Percentiles rank a stretch among this genome's conserved stretches.
phyloP scores from a whole-genome alignment of 2,329 filamentous ascomycete species.

The Fusarium sp. region DNA sequence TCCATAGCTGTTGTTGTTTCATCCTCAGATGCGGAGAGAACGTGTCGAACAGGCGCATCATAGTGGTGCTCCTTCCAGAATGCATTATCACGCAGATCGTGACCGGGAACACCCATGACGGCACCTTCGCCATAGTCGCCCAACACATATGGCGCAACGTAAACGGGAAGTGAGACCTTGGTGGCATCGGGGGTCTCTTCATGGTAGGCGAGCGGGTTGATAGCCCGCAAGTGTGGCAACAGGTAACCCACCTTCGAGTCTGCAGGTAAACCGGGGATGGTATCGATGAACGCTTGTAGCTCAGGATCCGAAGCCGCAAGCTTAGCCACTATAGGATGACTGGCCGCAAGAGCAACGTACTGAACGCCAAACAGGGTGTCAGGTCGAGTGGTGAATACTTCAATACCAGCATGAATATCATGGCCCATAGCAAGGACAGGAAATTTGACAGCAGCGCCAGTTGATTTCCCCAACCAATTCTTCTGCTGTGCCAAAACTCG shows the following conservation, averaged over 20 bases:
- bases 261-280: conserved; percentile 64
- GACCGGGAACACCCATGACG: conserved; percentile 91
- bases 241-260: conserved; percentile 75
- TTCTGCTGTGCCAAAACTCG: conserved; percentile 84
- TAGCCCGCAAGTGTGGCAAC: conserved; percentile 69
- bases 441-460: conserved; percentile 78
- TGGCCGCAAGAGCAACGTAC: conserved; percentile 81
- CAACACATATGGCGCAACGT: conserved; percentile 85
- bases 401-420: conserved; percentile 61
- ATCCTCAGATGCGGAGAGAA: conserved; percentile 66
- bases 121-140: conserved; percentile 88
- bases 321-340: conserved; percentile 74
- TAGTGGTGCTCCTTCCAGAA: conserved; percentile 81
- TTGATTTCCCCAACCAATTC: conserved; percentile 88
- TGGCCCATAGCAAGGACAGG: conserved; percentile 61
- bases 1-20: conserved; percentile 57
- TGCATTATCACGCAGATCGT: conserved; percentile 80
- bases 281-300: conserved; percentile 75
- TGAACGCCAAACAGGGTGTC: conserved; percentile 91
- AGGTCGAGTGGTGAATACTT: conserved; percentile 85
- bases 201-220: conserved; percentile 73
- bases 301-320: conserved; percentile 69
- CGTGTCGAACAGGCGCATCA: conserved; percentile 69
- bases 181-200: conserved; percentile 61
- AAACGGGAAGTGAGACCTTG: conserved; percentile 74